Conservation (phyloP, 495 filamentous ascomycete species). For the Xylaria castorea region DNA sequence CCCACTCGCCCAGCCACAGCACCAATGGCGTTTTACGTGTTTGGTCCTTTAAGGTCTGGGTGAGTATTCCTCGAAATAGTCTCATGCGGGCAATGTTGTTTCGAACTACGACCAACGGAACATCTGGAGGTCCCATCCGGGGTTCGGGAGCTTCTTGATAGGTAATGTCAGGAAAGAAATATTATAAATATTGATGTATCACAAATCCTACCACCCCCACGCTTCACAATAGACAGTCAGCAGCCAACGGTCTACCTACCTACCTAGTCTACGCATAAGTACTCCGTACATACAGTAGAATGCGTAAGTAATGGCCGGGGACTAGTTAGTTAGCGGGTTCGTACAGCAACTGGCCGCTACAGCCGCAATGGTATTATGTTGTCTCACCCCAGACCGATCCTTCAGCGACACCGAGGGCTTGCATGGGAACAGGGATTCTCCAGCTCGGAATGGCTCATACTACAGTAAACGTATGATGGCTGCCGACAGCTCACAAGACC, state of each 20-base stretch:
- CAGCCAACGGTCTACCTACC: no score
- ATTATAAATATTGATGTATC: slow-evolving; percentile 7
- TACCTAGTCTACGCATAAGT: neutral
- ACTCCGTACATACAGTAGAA: no score
- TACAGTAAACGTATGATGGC: slow-evolving; percentile 9
- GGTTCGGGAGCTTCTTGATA: neutral
- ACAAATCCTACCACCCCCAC: slow-evolving; percentile 11
- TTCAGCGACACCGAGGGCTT: slow-evolving; percentile 1
- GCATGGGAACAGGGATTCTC: slow-evolving; percentile 17
- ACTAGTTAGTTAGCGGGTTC: neutral
- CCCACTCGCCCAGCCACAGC: no score
- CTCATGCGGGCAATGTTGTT: neutral
- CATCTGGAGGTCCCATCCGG: neutral
- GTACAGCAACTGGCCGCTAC: slow-evolving; percentile 3
- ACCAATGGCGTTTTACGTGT: no score
- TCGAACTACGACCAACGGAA: neutral
- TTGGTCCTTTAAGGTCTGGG: no score
- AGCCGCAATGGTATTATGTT: neutral
- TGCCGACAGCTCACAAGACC: slow-evolving; percentile 31
- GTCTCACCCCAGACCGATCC: neutral
- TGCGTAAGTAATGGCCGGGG: neutral
- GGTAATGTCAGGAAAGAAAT: neutral
- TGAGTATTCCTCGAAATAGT: neutral
- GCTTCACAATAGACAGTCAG: neutral
- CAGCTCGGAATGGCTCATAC: slow-evolving; percentile 2